Conservation (phyloP, 2,329 filamentous ascomycete genomes). For the Monilinia fructigena region DNA sequence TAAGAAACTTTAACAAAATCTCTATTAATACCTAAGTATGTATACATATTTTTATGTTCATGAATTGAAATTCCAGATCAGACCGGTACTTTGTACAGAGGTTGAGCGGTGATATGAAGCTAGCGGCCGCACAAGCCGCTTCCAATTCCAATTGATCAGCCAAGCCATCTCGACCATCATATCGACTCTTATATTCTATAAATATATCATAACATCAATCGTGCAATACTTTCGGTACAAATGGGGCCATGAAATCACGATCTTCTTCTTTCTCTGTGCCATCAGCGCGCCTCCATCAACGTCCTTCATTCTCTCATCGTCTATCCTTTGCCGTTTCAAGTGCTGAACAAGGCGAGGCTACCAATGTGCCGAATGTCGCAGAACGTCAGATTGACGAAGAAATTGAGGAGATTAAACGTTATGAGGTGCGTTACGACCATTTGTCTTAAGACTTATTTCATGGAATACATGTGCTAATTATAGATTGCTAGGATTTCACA, state of each 20-base stretch:
- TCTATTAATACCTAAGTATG: too few relatives aligned
- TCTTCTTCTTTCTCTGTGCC: conserved; percentile 38
- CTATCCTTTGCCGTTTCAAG: conserved; percentile 66
- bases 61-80: too few relatives aligned
- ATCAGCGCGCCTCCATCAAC: conserved; percentile 32
- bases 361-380: conserved; percentile 50
- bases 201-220: background rate
- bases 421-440: conserved; percentile 60
- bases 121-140: conserved; percentile 14
- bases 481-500: conserved; percentile 70
- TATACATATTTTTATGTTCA: too few relatives aligned
- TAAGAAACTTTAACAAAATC: background rate
- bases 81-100: too few relatives aligned
- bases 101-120: background rate
- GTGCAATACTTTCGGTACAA: conserved; percentile 14
- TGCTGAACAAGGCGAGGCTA: conserved; percentile 60
- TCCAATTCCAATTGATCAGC: background rate
- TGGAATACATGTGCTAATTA: conserved; percentile 20
- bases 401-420: conserved; percentile 96
- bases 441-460: background rate
- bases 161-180: conserved; percentile 14
- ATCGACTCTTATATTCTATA: background rate
- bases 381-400: conserved; percentile 84
- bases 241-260: conserved; percentile 41
- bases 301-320: conserved; percentile 43